Evolutionary conservation across 768 basidiomycete species (phyloP).

Genomic region (Lactarius sp.): DNA sequence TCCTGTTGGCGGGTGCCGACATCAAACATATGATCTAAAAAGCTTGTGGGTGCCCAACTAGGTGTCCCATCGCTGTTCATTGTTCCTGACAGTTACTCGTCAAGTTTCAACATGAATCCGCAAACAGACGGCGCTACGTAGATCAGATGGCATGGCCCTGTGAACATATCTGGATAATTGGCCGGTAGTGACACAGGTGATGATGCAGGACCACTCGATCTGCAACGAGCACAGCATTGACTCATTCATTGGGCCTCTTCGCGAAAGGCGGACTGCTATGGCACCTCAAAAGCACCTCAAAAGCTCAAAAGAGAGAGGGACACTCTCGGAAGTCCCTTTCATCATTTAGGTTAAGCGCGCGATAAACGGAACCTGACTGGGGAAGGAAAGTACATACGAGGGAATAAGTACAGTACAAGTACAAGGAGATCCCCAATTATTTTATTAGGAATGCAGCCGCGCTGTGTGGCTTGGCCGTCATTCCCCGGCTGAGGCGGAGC

Average conservation of each 20-base stretch:
- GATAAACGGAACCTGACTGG: background rate
- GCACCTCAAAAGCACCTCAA: too few relatives aligned
- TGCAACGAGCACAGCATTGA: background rate
- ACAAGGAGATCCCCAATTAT: background rate
- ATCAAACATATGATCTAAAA: background rate
- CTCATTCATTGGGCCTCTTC: background rate
- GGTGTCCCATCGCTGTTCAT: background rate
- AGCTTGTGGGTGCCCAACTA: background rate
- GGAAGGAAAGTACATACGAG: background rate
- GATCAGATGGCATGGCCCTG: slow-evolving; percentile 4
- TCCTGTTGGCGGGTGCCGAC: background rate
- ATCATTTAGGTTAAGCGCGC: background rate
- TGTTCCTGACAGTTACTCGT: background rate
- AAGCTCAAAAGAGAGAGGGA: too few relatives aligned
- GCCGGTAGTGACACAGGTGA: slow-evolving; percentile 4
- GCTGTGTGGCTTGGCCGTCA: background rate
- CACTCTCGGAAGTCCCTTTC: background rate
- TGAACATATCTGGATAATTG: slow-evolving; percentile 3
- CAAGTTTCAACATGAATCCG: background rate
- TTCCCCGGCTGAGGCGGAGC: slow-evolving; percentile 1
- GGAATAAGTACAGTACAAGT: background rate
- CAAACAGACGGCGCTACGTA: background rate
- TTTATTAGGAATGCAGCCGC: background rate
- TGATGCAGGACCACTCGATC: background rate
- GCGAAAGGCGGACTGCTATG: background rate